phyloP scores from a whole-genome alignment of 805 yeast genomes.

The Peterozyma xylosa region DNA sequence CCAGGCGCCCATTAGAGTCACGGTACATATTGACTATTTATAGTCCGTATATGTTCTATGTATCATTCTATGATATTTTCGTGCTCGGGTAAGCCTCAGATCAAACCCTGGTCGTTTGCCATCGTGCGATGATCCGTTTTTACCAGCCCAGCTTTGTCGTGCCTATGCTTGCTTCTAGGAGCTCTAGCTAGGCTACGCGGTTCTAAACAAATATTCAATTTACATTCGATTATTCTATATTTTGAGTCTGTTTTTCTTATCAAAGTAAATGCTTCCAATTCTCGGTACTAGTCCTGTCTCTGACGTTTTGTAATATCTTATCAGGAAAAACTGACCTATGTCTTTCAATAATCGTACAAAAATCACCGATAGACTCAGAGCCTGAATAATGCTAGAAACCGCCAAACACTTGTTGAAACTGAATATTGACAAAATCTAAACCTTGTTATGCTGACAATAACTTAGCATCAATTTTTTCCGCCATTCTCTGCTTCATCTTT shows the following conservation, averaged over 20 bases:
- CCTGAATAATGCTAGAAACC: background rate
- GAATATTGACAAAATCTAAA: background rate
- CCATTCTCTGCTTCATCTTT: slow-evolving; percentile 58
- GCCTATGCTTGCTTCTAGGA: slow-evolving; percentile 25
- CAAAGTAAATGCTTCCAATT: background rate
- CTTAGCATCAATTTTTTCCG: slow-evolving; percentile 53
- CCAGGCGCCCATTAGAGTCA: slow-evolving; percentile 86
- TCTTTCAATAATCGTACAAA: background rate
- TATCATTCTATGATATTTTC: slow-evolving; percentile 33
- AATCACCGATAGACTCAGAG: background rate
- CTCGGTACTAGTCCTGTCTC: slow-evolving; percentile 4
- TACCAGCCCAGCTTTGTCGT: slow-evolving; percentile 50
- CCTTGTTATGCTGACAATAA: too few species aligned
- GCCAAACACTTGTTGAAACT: background rate
- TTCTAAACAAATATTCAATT: slow-evolving; percentile 55
- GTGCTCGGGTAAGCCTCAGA: slow-evolving; percentile 97
- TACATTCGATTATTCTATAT: slow-evolving; percentile 4
- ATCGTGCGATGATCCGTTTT: slow-evolving; percentile 25
- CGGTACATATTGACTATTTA: slow-evolving; percentile 36
- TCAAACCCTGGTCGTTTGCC: slow-evolving; percentile 23
- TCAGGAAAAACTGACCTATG: too few species aligned
- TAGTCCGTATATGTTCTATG: slow-evolving; percentile 22
- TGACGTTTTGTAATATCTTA: background rate
- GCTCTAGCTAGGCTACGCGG: slow-evolving; percentile 56
- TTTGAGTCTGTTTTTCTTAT: background rate